Evolutionary conservation across 768 basidiomycete genomes (phyloP).

Genomic region (Leccinellum rugosiceps): DNA sequence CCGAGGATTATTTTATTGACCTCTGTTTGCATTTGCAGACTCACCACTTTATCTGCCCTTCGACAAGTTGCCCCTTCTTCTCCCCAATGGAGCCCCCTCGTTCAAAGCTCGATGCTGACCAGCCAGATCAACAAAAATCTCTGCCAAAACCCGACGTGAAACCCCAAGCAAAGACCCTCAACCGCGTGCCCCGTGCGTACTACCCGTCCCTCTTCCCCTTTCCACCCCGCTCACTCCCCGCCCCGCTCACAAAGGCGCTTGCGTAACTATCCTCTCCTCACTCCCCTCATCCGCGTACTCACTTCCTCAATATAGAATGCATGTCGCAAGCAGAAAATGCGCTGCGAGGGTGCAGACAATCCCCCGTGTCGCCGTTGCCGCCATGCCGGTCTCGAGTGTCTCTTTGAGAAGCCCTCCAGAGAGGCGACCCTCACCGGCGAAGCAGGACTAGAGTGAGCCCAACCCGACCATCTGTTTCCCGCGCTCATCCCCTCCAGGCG

Average conservation of each 20-base stretch:
- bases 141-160: constrained; percentile 62
- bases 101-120: constrained; percentile 46
- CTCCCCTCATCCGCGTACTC: neutral
- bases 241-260: neutral
- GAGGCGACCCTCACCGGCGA: constrained; percentile 87
- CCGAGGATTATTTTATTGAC: constrained; percentile 16
- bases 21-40: constrained; percentile 7
- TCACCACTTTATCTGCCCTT: constrained; percentile 9
- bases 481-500: constrained; percentile 51
- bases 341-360: constrained; percentile 94
- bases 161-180: constrained; percentile 73
- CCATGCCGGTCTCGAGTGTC: constrained; percentile 84
- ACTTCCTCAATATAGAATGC: constrained; percentile 63
- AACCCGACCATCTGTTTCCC: neutral
- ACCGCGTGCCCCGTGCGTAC: constrained; percentile 80
- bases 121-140: constrained; percentile 35
- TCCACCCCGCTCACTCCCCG: constrained; percentile 12
- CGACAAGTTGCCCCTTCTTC: too few species aligned
- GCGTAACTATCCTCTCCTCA: neutral
- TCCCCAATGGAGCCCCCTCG: constrained; percentile 18
- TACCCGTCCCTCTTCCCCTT: constrained; percentile 7
- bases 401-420: constrained; percentile 91
- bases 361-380: constrained; percentile 95
- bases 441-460: constrained; percentile 80
- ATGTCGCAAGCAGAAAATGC: constrained; percentile 95